These are phyloP conservation scores for Trichoderma lentiforme DNA, from an alignment of 2,329 filamentous ascomycete species.

Conservation along the genomic window DNA sequence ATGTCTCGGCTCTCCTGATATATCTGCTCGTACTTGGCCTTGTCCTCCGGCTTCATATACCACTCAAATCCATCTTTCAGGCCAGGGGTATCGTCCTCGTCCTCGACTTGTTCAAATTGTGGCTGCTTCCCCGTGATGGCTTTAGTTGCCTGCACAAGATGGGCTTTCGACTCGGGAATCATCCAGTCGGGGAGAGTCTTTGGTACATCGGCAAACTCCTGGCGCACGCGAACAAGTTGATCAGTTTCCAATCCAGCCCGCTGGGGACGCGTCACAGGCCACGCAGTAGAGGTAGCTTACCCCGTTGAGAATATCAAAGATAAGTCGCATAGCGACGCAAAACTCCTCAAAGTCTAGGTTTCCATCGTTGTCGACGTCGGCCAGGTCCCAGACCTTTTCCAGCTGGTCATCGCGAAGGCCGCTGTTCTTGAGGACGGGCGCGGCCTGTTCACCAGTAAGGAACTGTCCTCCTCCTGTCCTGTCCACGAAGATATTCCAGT, in stretches of 20 bases:
- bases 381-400: conserved; percentile 95
- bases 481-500: conserved; percentile 62
- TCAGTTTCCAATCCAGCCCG: neutral
- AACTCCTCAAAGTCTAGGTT: conserved; percentile 99
- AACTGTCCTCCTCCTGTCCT: conserved; percentile 59
- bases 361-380: conserved; percentile 95
- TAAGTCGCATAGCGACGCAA: conserved; percentile 96
- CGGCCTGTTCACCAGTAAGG: conserved; percentile 59
- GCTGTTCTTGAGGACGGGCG: conserved; percentile 62
- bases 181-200: conserved; percentile 87
- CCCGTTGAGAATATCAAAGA: conserved; percentile 95
- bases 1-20: conserved; percentile 88
- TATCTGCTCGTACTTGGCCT: conserved; percentile 94
- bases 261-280: neutral
- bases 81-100: conserved; percentile 76
- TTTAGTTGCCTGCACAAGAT: conserved; percentile 78
- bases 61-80: conserved; percentile 97
- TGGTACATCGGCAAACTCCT: conserved; percentile 93
- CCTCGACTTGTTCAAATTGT: conserved; percentile 80
- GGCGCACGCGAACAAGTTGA: conserved; percentile 12
- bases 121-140: conserved; percentile 76
- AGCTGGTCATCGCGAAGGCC: conserved; percentile 70
- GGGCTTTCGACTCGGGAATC: conserved; percentile 89
- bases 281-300: conserved; percentile 44
- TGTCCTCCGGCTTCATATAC: conserved; percentile 95